Evolutionary conservation across 2,329 filamentous ascomycete genomes (phyloP), one percentile per base, ranked within the genome.

Genomic region (Fusarium sp.): DNA sequence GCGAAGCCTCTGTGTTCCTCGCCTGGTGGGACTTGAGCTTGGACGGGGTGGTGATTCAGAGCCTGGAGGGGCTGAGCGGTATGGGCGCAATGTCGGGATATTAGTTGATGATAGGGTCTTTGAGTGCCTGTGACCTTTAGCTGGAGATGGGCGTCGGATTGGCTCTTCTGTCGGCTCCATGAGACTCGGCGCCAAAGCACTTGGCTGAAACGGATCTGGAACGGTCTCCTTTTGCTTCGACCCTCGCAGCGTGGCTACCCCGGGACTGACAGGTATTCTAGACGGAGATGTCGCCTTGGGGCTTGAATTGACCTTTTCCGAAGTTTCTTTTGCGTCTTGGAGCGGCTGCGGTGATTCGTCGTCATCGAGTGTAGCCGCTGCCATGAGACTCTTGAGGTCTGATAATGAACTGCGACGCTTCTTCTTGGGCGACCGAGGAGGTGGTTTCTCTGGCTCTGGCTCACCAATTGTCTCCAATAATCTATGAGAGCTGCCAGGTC

Each of bases 321-420:
- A 85, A 3, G 85, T 87, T 67, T 85, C 81, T 71, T 85, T 83
- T 76, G 85, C 83, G 70, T 84, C 78, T 68, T 84, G 84, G 23
- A 88, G 78, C 5, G 86, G 85, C 75, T 85, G 83, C 16, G 83
- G 70, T 11, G 80, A 68, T 46, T 78, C 76, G 28, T 78, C 71
- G 2, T 80, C 77, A 24, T 80, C 78, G 15, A 91, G 79, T 13
- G 83, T 86, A 11, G 90, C 84, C 57, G 88, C 85, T 39, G 85
- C 86, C 80, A 95, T 90, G 20, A 93, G 82, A 57, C 83, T 86
- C 71, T 89, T 92, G 47, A 98, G 84, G 78, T 98, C 95, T 7
- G 94, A 97, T 41, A 98, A 82, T 26, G 94, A 98, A 80, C 94
- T 98, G 77, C 95, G 90, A 57, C 95, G 88, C 83, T 97, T 98